phyloP scores from a whole-genome alignment of 805 yeast species.

The Saccharomycopsis sp. region DNA sequence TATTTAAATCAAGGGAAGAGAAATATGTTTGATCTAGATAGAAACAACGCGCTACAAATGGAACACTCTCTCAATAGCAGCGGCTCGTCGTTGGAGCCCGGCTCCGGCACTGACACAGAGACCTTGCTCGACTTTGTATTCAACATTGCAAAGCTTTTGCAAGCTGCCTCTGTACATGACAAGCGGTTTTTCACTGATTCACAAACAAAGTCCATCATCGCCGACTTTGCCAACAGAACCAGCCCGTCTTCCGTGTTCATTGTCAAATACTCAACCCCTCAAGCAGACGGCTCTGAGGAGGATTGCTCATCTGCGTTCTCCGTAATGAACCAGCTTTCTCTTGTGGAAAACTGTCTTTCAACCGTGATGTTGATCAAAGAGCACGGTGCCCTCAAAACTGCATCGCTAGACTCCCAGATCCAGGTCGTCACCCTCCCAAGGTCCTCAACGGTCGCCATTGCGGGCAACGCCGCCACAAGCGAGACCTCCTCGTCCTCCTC shows the following conservation, averaged over 20 bases:
- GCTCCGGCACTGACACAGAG: too few species aligned
- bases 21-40: too few species aligned
- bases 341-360: constrained; percentile 20
- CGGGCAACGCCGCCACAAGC: neutral
- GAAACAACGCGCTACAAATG: too few species aligned
- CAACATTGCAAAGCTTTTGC: constrained; percentile 25
- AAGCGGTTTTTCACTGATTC: constrained; percentile 24
- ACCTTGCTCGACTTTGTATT: constrained; percentile 24
- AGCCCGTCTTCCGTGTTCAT: constrained; percentile 25
- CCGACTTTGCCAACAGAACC: constrained; percentile 22
- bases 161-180: constrained; percentile 25
- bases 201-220: constrained; percentile 17
- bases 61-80: too few species aligned
- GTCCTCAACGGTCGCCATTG: constrained; percentile 9
- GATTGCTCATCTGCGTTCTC: too few species aligned
- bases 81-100: too few species aligned
- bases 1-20: too few species aligned
- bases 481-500: neutral
- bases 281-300: neutral
- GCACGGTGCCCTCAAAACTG: constrained; percentile 27
- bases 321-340: constrained; percentile 16
- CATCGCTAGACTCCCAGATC: constrained; percentile 28
- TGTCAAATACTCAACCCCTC: constrained; percentile 10
- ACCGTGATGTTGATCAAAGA: constrained; percentile 37
- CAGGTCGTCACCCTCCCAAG: constrained; percentile 31